Percentiles rank a stretch among this genome's conserved stretches.
These are phyloP conservation scores for Russula vinacea DNA, from an alignment of 768 basidiomycete species.

Conservation along the genomic window DNA sequence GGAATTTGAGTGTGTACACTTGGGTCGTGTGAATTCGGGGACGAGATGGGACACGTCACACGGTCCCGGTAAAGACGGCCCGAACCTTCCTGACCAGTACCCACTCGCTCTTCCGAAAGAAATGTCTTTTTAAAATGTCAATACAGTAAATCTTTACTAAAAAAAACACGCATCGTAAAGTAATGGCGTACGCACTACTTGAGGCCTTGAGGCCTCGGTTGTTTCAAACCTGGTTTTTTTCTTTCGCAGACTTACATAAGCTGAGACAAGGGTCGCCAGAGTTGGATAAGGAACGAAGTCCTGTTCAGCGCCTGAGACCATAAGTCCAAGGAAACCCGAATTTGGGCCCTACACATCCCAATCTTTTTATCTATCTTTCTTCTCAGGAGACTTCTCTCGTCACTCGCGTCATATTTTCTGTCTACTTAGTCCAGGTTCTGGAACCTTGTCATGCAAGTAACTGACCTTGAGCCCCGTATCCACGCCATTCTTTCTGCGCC, in stretches of 20 bases:
- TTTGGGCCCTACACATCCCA: constrained; percentile 4
- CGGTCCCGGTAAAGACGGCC: background rate
- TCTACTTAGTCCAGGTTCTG: background rate
- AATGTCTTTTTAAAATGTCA: background rate
- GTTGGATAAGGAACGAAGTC: constrained; percentile 5
- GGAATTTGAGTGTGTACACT: no score
- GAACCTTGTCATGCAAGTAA: constrained; percentile 33
- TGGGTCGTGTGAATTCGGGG: background rate
- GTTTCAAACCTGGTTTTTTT: background rate
- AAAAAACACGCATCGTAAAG: background rate
- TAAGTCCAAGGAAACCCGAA: background rate
- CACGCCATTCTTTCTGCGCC: constrained; percentile 71
- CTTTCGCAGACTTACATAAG: constrained; percentile 9
- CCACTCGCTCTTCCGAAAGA: background rate
- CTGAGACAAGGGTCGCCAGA: background rate
- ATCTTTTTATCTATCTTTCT: background rate
- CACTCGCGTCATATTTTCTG: background rate
- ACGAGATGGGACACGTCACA: constrained; percentile 17
- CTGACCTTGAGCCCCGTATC: constrained; percentile 58
- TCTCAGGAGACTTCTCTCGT: background rate
- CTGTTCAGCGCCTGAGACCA: constrained; percentile 1
- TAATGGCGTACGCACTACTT: no score
- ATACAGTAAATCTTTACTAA: background rate
- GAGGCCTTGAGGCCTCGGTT: background rate
- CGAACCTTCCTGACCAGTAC: constrained; percentile 29